Base-by-base conservation (phyloP, 2,329 filamentous ascomycete species). In the Ceratocystis albifundus region DNA sequence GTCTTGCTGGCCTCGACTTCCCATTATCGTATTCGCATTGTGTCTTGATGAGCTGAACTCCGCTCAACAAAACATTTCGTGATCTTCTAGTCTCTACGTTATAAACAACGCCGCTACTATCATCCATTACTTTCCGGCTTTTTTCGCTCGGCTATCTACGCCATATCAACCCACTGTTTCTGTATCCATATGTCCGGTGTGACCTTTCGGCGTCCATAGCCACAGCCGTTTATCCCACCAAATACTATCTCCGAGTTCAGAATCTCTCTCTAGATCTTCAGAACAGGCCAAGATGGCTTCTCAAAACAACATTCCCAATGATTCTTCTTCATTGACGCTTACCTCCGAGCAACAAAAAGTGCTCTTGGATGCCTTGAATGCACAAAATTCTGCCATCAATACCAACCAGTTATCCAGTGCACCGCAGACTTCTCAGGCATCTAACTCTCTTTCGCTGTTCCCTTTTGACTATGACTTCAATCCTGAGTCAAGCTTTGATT, bases 281-380 rank as follows among this genome's bases (percentile, higher is more conserved):
- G 36, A 41, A 4, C 36, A 41, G 62, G 32, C 57, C 67, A 44
- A 20, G 45, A 84, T 84, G 82, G 76, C 82, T 69, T 81, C 80
- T 71, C 78, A 80, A 66, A 76, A 76, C 65, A 74, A 78, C 45
- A 71, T 74, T 68, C 74, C 74, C 68, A 77, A 73, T 67, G 70
- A 73, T 69, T 71, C 78, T 69, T 76, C 77, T 69, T 82, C 83
- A 73, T 86, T 89, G 74, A 84, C 86, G 72, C 82, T 91, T 70
- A 89, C 87, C 68, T 85, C 86, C 69, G 84, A 88, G 72, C 88
- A 93, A 75, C 88, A 92, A 78, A 85, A 83, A 72, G 80, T 92
- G 68, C 80, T 93, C 57, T 85, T 89, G 69, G 86, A 87, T 68
- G 88, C 89, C 59, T 83, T 93, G 70, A 90, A 90, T 73, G 83